Evolutionary conservation across 1,284 basidiomycete genomes (phyloP), one percentile per base, ranked within the genome.

Genomic region (Papiliotrema laurentii): DNA sequence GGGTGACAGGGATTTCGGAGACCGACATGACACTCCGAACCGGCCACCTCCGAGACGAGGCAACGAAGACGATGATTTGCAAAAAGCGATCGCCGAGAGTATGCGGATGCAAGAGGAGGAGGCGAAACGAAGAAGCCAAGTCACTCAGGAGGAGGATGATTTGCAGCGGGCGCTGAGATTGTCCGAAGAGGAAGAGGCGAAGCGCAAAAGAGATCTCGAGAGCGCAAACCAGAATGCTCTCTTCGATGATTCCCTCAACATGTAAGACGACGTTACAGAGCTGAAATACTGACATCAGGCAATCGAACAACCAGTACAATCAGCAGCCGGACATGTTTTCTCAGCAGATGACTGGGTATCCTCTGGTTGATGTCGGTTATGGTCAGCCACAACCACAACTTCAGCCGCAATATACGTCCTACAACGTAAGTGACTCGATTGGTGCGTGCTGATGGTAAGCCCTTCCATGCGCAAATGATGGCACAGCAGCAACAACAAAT

Each of bases 161-260:
- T 72, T 96, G 30, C 76, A 82, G 59, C 77, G 82, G 62, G 92
- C 92, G 0, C 80, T 97, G 56, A 80, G 80, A 54, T 73, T 91
- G 27, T 93, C 89, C 55, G 83, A 91, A 70, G 88, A 94, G 70
- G 93, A 97, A 67, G 90, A 92, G 64, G 79, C 78, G 26, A 83
- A 77, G 68, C 77, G 88, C 44, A 80, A 80, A 62, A 78, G 79
- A 50, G 81, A 84, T 1, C 76, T 87, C 19, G 85, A 89, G 53
- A 83, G 85, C 58, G 79, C 84, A 26, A 93, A 89, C 59, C 81
- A 84, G 33, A 76, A 80, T 1, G 77, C 85, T 0, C 71, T 97
- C 55, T 94, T 97, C 59, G 93, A 97, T 69, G 92, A 93, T 56
- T 79, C 80, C 46, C 79, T 84, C 54, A 86, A 89, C 64, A 54